Conservation (phyloP, 2,329 filamentous ascomycete species). For the Teratosphaeria nubilosa region DNA sequence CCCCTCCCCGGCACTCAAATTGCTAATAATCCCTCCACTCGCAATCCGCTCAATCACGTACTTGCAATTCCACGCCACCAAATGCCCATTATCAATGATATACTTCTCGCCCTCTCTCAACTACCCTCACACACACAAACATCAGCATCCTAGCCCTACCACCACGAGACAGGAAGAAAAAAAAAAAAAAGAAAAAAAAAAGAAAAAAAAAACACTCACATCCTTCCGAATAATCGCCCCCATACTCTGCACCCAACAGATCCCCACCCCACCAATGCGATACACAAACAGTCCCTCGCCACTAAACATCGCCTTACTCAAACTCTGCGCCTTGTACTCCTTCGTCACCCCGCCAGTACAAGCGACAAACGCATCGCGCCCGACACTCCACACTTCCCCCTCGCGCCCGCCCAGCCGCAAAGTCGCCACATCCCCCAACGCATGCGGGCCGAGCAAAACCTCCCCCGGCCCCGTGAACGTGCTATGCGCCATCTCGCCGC, state of each 20-base stretch:
- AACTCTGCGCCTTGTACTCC: slow-evolving; percentile 69
- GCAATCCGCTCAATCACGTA: slow-evolving; percentile 85
- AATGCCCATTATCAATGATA: slow-evolving; percentile 54
- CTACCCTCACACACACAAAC: slow-evolving; percentile 24
- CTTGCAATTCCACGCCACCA: slow-evolving; percentile 95
- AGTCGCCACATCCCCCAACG: slow-evolving; percentile 76
- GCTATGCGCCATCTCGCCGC: slow-evolving; percentile 68
- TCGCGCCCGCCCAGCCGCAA: slow-evolving; percentile 57
- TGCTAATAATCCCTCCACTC: slow-evolving; percentile 76
- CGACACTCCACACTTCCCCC: slow-evolving; percentile 69
- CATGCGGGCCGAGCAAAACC: slow-evolving; percentile 67
- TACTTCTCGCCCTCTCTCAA: slow-evolving; percentile 61
- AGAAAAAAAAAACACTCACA: slow-evolving; percentile 42
- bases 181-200: neutral
- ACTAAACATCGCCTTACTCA: slow-evolving; percentile 86
- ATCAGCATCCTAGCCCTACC: neutral
- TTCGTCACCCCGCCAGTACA: slow-evolving; percentile 79
- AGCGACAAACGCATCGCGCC: slow-evolving; percentile 77
- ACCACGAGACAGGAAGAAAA: neutral
- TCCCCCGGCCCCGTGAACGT: slow-evolving; percentile 85
- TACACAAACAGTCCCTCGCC: slow-evolving; percentile 90
- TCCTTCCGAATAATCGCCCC: slow-evolving; percentile 93
- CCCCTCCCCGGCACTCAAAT: slow-evolving; percentile 70
- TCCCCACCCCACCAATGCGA: slow-evolving; percentile 67
- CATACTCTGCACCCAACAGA: slow-evolving; percentile 86